Base-by-base conservation (phyloP, 441 rosid species). In the Kokia cookei region DNA sequence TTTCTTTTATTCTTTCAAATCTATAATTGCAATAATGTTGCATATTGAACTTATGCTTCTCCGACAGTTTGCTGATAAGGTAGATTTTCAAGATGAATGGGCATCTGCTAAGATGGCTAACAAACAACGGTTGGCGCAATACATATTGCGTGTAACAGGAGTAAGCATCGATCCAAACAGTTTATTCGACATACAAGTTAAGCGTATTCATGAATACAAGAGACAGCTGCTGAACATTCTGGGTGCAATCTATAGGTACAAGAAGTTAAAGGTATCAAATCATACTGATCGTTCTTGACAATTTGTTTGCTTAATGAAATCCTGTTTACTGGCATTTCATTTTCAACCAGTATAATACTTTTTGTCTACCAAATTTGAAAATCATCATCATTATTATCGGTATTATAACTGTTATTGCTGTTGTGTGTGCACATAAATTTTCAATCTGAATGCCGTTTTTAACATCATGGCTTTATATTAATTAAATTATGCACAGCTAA, bases 201-300 rank as follows among this genome's bases (percentile, higher is more conserved):
- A 96, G 87, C 97, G 98, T 77, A 96, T 96, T 79, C 99, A 96
- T 78, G 99, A 96, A 73, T 96, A 96, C 85, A 96, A 96, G 90
- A 91, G 99, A 81, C 98, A 96, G 76, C 86, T 96, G 67, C 79
- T 96, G 86, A 96, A 96, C 84, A 92, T 96, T 81, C 86, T 96
- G 85, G 97, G 97, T 68, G 90, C 87, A 8, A 85, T 96, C 64
- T 91, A 91, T 85, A 88, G 89, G 74, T 96, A 92, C 91, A 93
- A 91, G 87, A 92, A 92, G 82, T 80, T 96, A 69, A 93, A 96
- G 98, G 99, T 96, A 92, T 29, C 14, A 35, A 75, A 64, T 35
- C 64, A 43, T 59, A 32, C 37, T 10, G n/a, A 60, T 27, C 12
- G 0, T 9, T 17, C 37, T 62, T 73, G 69, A 1, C 17, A 19